Percentiles rank a stretch among this genome's conserved stretches.
Evolutionary conservation across 192 early-diverging fungal genomes (phyloP).

Genomic region (Coemansia sp.): DNA sequence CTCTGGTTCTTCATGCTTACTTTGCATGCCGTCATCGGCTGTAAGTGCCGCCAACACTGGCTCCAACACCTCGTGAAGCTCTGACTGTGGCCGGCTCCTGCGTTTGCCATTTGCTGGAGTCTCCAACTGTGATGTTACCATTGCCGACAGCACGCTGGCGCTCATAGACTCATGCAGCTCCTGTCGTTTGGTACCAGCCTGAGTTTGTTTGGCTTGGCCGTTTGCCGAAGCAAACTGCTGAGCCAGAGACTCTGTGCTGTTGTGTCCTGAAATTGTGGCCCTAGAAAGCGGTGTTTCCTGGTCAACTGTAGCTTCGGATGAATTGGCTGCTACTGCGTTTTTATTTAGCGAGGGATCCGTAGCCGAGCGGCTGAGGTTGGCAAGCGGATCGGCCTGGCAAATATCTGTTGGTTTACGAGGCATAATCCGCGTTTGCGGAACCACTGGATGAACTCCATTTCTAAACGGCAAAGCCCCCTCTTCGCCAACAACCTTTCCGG

Average conservation of each 20-base stretch:
- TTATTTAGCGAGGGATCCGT: constrained; percentile 16
- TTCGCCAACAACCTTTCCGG: constrained; percentile 1
- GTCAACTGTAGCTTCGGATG: neutral
- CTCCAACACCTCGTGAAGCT: constrained; percentile 16
- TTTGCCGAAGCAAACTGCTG: neutral
- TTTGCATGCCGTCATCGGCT: constrained; percentile 2
- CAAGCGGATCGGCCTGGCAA: constrained; percentile 23
- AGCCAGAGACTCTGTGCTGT: neutral
- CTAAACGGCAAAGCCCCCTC: constrained; percentile 37
- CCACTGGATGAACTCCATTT: constrained; percentile 32
- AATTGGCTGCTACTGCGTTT: neutral
- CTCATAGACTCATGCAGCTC: constrained; percentile 20
- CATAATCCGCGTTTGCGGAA: constrained; percentile 20
- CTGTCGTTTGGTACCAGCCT: neutral
- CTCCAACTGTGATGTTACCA: neutral
- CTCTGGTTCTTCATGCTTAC: neutral
- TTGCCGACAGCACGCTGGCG: constrained; percentile 11
- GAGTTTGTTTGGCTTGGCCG: neutral
- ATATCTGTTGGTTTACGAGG: constrained; percentile 15
- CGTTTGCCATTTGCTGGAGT: neutral
- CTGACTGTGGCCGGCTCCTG: constrained; percentile 13
- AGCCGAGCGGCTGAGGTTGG: constrained; percentile 18
- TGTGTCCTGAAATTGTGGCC: neutral
- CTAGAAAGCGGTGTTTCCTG: neutral
- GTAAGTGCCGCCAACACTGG: constrained; percentile 23